Conservation (phyloP, 257 asterid genomes). For the Fraxinus pennsylvanica region DNA sequence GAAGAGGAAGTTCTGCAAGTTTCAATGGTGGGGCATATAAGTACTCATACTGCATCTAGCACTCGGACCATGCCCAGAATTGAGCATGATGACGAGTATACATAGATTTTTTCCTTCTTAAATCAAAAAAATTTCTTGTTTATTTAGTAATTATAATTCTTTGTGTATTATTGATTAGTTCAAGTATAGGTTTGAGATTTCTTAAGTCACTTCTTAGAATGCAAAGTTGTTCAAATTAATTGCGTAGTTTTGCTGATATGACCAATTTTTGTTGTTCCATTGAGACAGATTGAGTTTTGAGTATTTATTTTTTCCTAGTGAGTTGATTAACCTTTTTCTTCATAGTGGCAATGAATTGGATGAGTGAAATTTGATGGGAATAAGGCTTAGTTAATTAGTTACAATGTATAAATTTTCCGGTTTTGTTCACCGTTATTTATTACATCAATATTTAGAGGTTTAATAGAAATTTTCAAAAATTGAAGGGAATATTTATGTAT, state of each 20-base stretch:
- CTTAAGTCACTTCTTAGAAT: not conserved
- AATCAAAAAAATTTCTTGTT: not conserved
- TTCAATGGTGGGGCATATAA: conserved; percentile 95
- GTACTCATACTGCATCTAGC: conserved; percentile 69
- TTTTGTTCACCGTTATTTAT: no score
- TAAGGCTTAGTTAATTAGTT: no score
- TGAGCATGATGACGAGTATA: conserved; percentile 45
- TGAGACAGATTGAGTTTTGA: not conserved
- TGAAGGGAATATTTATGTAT: no score
- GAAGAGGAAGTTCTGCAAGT: conserved; percentile 94
- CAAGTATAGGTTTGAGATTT: conserved; percentile 23
- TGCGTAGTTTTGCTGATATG: conserved; percentile 23
- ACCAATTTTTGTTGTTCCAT: conserved; percentile 19
- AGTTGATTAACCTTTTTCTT: not conserved
- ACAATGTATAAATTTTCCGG: no score
- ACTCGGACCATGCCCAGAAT: conserved; percentile 69
- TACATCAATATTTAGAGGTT: no score
- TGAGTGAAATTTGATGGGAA: not conserved
- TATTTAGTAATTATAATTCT: conserved; percentile 11
- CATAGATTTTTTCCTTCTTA: conserved; percentile 35
- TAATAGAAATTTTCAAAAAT: no score
- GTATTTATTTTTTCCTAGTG: not conserved
- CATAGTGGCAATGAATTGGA: no score
- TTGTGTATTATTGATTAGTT: conserved; percentile 22
- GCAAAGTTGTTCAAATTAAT: conserved; percentile 26